Evolutionary conservation across 352 stramenopile species (phyloP), one percentile per base, ranked within the genome.

Genomic region (Lagenidium sp.): DNA sequence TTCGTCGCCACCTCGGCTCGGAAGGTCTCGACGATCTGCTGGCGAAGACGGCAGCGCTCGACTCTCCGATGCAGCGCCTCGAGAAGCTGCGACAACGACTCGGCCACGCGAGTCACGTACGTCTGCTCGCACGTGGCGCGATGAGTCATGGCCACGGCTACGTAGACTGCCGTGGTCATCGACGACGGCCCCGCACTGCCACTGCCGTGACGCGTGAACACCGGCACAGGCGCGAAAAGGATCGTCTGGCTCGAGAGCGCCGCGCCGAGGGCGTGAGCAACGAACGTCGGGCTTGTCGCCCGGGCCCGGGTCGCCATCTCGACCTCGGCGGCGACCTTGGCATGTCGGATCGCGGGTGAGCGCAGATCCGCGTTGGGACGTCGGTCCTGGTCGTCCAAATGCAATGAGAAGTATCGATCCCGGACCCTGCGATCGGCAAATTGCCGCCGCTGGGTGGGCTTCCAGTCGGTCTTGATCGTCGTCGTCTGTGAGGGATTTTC

Each of bases 41-140:
- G n/a, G 20, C 79, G 63, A 2, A 31, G 15, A 3, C 67, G 59
- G 8, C 69, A 82, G 0, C 76, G 61, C 10, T 65, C 50, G 0
- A 87, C 57, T 1, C 76, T 61, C 16, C 52, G 36, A 6, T 65
- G 30, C 1, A 86, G 45, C 12, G 41, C 47, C 13, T 65, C 35
- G 13, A 72, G 40, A 12, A 63, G 51, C 15, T 50, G 57, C 0
- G 67, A 84, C 2, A 70, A 43, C 6, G 54, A 49, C 6, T 55
- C 53, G 0, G 48, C 47, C 0, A 87, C 57, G 5, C 61, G 63
- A 19, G 75, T 41, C 7, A 88, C 49, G 43, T 81, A 86, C 24
- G 50, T 32, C 8, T 60, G 62, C 25, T 91, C 76, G 19, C 68
- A 84, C 0, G 23, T 43, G 5, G 68, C 45, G 36, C 69, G 65